Base-by-base conservation (phyloP, 352 stramenopile genomes). In the Phytophthora pisi region DNA sequence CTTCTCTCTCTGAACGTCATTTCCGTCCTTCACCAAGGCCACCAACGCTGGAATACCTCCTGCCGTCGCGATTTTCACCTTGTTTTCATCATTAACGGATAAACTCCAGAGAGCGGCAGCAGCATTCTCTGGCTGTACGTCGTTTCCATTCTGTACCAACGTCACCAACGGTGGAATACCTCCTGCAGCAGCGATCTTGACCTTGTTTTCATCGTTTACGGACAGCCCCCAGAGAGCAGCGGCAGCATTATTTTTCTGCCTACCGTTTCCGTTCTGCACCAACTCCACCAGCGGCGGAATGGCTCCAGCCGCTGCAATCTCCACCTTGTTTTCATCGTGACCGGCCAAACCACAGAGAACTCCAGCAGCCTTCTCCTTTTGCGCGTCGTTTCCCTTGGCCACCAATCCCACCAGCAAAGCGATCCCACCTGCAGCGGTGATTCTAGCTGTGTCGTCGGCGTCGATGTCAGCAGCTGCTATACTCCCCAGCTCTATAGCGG, bases 41-140 rank as follows among this genome's bases (percentile, higher is more conserved):
- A 66, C 42, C 4, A 66, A 18, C 20, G 31, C 24, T 6, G 28
- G 43, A 45, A 66, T 61, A 10, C 55, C 53, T 23, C 51, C 57
- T 18, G 23, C 16, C 20, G 15, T 8, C 10, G 42, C 23, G 13
- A 67, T 72, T n/a, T 5, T 24, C 11, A 23, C 51, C 42, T 36
- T 23, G 23, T 55, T 64, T 23, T 16, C 11, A 15, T 42, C 34
- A 42, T 42, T 42, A 15, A 42, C 8, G 6, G 34, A 11, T 42
- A 42, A 42, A 42, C 11, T 13, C 34, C 34, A 42, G 9, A 42
- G 5, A 11, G 34, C 11, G 13, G 34, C 34, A 11, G 34, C 34
- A 11, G 34, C 34, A 42, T 42, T 42, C 11, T 42, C 11, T 15
- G 11, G 3, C 16, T 47, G 42, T 5, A 18, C 16, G n/a, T 47